Conservation (phyloP, 2,329 filamentous ascomycete genomes). For the Fusarium sp. region DNA sequence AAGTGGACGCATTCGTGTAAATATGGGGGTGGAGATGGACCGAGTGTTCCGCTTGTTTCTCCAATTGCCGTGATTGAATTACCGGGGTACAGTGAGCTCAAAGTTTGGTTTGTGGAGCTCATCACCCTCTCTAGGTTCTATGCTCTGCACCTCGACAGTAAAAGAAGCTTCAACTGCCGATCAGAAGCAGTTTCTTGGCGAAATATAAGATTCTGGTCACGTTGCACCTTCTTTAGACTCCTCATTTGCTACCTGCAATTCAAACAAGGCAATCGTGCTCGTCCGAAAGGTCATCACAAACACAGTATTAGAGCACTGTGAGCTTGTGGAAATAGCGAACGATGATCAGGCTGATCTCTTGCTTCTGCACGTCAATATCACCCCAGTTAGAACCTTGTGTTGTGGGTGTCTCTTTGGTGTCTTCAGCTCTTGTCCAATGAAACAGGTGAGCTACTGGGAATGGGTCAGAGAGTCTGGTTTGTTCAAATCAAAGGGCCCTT, state of each 20-base stretch:
- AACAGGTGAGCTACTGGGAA: neutral
- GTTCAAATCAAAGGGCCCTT: neutral
- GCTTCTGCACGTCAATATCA: slow-evolving; percentile 11
- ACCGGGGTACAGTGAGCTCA: slow-evolving; percentile 12
- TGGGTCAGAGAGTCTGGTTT: neutral
- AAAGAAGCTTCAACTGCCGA: slow-evolving; percentile 8
- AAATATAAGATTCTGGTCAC: neutral
- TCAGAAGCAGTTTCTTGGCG: neutral
- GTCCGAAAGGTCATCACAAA: neutral
- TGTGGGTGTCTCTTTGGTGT: neutral
- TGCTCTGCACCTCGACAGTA: neutral
- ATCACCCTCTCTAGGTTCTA: neutral
- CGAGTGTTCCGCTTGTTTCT: slow-evolving; percentile 26
- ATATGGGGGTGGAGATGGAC: slow-evolving; percentile 27
- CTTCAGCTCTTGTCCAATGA: slow-evolving; percentile 4
- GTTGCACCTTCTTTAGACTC: neutral
- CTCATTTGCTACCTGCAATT: neutral
- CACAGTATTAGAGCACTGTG: slow-evolving; percentile 18
- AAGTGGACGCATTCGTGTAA: slow-evolving; percentile 16
- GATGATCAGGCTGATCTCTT: slow-evolving; percentile 26
- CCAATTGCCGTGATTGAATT: slow-evolving; percentile 30
- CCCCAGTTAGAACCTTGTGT: neutral
- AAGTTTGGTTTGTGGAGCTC: neutral
- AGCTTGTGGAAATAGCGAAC: neutral
- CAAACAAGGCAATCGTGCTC: neutral